Percentiles rank a stretch among this genome's conserved stretches.
phyloP scores from a whole-genome alignment of 345 rosid genomes.

The Arabis alpina region DNA sequence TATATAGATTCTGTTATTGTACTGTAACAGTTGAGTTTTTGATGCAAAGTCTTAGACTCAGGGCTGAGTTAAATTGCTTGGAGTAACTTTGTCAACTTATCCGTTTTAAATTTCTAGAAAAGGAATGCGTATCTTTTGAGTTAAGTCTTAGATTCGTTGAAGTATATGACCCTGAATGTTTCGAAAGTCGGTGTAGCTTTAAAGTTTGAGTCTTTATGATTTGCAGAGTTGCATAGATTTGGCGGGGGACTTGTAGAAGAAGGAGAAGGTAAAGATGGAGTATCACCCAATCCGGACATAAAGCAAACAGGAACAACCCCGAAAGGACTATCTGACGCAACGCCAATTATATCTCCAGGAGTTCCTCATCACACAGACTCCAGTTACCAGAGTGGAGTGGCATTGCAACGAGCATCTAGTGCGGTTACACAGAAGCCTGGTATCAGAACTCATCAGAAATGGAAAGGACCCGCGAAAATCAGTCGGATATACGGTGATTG shows the following conservation, averaged over 20 bases:
- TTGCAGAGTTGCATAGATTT: slow-evolving; percentile 81
- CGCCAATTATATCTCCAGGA: slow-evolving; percentile 49
- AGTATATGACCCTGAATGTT: slow-evolving; percentile 12
- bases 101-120: background rate
- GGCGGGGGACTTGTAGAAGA: slow-evolving; percentile 89
- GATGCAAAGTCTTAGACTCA: background rate
- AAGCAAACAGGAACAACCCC: slow-evolving; percentile 65
- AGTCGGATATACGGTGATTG: slow-evolving; percentile 99
- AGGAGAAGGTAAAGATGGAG: slow-evolving; percentile 59
- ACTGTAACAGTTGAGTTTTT: slow-evolving; percentile 2
- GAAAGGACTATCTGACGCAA: slow-evolving; percentile 59
- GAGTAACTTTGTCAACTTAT: slow-evolving; percentile 4
- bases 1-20: background rate
- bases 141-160: slow-evolving; percentile 8
- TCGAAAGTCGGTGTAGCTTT: background rate
- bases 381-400: slow-evolving; percentile 59
- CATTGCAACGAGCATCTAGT: slow-evolving; percentile 77
- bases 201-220: slow-evolving; percentile 23
- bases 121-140: background rate
- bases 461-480: slow-evolving; percentile 98
- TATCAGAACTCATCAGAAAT: slow-evolving; percentile 82
- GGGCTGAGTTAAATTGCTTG: slow-evolving; percentile 5
- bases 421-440: slow-evolving; percentile 73
- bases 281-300: slow-evolving; percentile 55
- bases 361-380: slow-evolving; percentile 60